Conservation (phyloP, 2,329 filamentous ascomycete genomes). For the Akanthomyces lecanii region DNA sequence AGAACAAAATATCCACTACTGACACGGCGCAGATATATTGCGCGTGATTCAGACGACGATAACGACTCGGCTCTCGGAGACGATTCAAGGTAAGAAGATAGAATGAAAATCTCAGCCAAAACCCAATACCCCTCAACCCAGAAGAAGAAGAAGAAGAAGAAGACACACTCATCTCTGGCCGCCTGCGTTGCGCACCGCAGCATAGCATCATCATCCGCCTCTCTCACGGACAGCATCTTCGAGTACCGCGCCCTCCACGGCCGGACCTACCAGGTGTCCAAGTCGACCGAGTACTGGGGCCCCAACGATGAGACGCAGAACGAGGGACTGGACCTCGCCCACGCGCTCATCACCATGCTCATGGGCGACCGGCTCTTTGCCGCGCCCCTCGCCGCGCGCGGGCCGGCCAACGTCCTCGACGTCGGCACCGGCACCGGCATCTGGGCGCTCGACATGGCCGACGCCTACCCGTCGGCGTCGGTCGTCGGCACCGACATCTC, state of each 20-base stretch:
- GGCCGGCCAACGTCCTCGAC: slow-evolving; percentile 11
- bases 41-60: slow-evolving; percentile 20
- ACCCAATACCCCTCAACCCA: too few relatives aligned
- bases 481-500: slow-evolving; percentile 52
- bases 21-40: background rate
- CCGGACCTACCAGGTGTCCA: slow-evolving; percentile 29
- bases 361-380: slow-evolving; percentile 21
- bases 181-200: slow-evolving; percentile 13
- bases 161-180: background rate
- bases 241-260: slow-evolving; percentile 31
- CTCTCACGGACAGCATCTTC: slow-evolving; percentile 30
- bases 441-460: slow-evolving; percentile 51
- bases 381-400: slow-evolving; percentile 7
- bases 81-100: slow-evolving; percentile 11
- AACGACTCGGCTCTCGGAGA: slow-evolving; percentile 25
- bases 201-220: slow-evolving; percentile 27
- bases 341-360: slow-evolving; percentile 25
- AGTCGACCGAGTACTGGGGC: slow-evolving; percentile 27
- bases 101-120: background rate
- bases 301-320: slow-evolving; percentile 27
- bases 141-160: too few relatives aligned
- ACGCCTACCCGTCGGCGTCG: slow-evolving; percentile 40
- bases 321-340: slow-evolving; percentile 25
- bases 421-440: slow-evolving; percentile 25
- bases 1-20: background rate